Conservation (phyloP, 768 basidiomycete genomes). For the Omphalotus guepiniiformis region DNA sequence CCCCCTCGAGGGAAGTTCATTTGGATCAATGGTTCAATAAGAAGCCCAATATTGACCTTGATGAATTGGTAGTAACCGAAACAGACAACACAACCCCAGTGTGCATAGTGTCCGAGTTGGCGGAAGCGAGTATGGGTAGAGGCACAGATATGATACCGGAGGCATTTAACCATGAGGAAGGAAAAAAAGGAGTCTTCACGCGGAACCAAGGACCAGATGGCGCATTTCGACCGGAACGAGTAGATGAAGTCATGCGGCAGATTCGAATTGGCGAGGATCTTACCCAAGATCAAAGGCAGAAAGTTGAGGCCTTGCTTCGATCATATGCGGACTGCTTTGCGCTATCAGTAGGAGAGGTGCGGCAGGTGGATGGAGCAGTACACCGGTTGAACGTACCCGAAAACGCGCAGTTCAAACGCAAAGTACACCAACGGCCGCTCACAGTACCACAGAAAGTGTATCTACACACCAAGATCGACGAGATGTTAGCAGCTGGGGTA, state of each 20-base stretch:
- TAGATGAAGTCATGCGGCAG: conserved; percentile 15
- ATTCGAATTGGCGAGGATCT: conserved; percentile 28
- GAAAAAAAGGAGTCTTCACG: conserved; percentile 16
- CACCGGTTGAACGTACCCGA: conserved; percentile 30
- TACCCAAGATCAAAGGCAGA: conserved; percentile 14
- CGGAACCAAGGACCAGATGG: conserved; percentile 18
- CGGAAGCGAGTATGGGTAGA: too few species aligned
- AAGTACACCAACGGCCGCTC: conserved; percentile 26
- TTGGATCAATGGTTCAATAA: conserved; percentile 18
- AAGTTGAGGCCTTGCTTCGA: conserved; percentile 18
- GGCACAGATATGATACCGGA: too few species aligned
- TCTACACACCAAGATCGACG: conserved; percentile 26
- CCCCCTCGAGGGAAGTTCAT: conserved; percentile 9
- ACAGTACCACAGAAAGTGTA: conserved; percentile 28
- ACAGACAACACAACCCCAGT: too few species aligned
- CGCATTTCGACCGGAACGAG: conserved; percentile 21
- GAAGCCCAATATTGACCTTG: too few species aligned
- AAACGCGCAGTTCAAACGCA: conserved; percentile 24
- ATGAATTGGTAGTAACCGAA: too few species aligned
- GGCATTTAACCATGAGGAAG: too few species aligned
- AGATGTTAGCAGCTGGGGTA: conserved; percentile 30
- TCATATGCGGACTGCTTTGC: conserved; percentile 38
- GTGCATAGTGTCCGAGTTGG: too few species aligned
- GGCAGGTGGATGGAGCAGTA: conserved; percentile 22
- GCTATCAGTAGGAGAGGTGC: conserved; percentile 34